phyloP scores from a whole-genome alignment of 768 basidiomycete genomes.

The Gymnopilus dilepis region DNA sequence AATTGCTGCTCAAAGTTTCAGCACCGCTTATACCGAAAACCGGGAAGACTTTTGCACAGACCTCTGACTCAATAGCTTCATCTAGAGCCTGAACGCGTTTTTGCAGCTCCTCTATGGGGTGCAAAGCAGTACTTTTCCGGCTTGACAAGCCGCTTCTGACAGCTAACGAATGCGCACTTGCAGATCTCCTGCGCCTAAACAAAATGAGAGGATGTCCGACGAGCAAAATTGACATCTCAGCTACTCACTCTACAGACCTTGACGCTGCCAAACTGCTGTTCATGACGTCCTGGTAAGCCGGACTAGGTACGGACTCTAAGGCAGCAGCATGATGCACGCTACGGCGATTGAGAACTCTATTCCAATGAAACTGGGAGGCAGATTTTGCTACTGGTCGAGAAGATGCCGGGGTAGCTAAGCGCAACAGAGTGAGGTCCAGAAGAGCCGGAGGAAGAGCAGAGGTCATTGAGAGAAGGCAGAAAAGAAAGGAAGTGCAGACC shows the following conservation, averaged over 20 bases:
- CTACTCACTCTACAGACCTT: conserved; percentile 7
- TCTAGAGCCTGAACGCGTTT: conserved; percentile 42
- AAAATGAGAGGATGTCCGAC: background rate
- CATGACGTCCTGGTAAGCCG: conserved; percentile 9
- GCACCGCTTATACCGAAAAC: background rate
- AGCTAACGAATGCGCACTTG: conserved; percentile 6
- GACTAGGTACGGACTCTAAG: conserved; percentile 11
- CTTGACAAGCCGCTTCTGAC: conserved; percentile 4
- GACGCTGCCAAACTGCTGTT: background rate
- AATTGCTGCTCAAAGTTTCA: conserved; percentile 31
- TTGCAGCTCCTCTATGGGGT: conserved; percentile 38
- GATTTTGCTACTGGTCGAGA: conserved; percentile 1
- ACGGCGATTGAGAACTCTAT: conserved; percentile 17
- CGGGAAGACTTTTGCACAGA: too few species aligned
- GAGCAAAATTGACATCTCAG: background rate
- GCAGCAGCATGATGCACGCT: conserved; percentile 29
- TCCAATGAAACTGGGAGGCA: conserved; percentile 16
- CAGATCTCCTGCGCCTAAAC: conserved; percentile 1
- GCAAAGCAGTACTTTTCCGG: conserved; percentile 10
- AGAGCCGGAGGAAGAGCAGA: conserved; percentile 31
- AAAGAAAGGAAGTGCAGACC: background rate
- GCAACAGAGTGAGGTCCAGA: conserved; percentile 34
- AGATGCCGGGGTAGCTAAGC: conserved; percentile 21
- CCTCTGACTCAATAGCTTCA: conserved; percentile 40
- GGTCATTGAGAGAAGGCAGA: background rate